Percentiles rank a stretch among this genome's conserved stretches.
phyloP scores from a whole-genome alignment of 1,284 basidiomycete species.

The Porphyrellus sp. region DNA sequence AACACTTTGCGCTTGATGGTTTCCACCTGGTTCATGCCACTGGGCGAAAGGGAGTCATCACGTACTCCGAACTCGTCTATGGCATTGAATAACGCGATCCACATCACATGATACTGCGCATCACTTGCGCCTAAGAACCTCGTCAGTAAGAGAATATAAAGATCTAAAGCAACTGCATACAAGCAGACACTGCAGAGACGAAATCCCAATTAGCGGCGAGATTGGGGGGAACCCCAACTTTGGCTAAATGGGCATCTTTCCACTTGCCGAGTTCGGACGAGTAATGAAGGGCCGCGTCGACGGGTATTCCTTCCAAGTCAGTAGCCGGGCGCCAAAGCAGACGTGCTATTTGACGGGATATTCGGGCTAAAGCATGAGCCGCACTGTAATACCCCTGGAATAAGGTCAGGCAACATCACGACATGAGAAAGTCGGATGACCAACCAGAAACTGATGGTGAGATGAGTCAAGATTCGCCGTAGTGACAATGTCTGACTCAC shows the following conservation, averaged over 20 bases:
- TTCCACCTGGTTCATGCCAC: constrained; percentile 52
- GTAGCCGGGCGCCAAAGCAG: constrained; percentile 76
- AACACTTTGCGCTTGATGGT: constrained; percentile 63
- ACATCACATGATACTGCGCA: constrained; percentile 87
- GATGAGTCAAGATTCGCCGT: constrained; percentile 14
- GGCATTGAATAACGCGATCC: constrained; percentile 76
- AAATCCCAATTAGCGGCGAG: constrained; percentile 89
- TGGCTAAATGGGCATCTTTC: constrained; percentile 71
- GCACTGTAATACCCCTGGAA: constrained; percentile 73
- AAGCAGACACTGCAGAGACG: constrained; percentile 72
- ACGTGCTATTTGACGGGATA: constrained; percentile 74
- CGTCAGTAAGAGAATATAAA: constrained; percentile 20
- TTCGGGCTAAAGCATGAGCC: constrained; percentile 74
- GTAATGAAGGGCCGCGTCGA: constrained; percentile 58
- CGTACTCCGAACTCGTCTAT: constrained; percentile 81
- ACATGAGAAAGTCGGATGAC: constrained; percentile 32
- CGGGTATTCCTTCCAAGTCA: constrained; percentile 71
- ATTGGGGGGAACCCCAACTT: constrained; percentile 81
- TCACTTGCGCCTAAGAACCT: constrained; percentile 72
- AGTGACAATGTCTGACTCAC: constrained; percentile 38
- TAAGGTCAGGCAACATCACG: constrained; percentile 11
- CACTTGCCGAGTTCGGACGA: constrained; percentile 66
- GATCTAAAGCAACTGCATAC: constrained; percentile 41
- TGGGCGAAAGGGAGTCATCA: constrained; percentile 46
- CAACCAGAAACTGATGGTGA: constrained; percentile 40